Base-by-base conservation (phyloP, 2,329 filamentous ascomycete genomes). In the Pleoardoris graminearum region DNA sequence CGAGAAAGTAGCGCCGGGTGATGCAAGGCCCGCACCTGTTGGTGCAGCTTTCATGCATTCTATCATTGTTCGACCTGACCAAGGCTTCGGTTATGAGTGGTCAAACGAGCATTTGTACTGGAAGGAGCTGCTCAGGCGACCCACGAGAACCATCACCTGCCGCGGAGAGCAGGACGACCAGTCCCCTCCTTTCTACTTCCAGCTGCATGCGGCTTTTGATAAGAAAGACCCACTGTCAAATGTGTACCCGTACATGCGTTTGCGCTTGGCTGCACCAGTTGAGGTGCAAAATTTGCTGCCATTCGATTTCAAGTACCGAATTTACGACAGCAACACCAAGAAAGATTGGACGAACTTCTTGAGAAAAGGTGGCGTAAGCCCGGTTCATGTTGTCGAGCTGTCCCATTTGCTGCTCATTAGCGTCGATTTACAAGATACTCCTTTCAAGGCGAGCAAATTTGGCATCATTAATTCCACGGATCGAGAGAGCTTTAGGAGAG, bases 331-430 rank as follows among this genome's bases (percentile, higher is more conserved):
- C 77, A 95, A 96, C 72, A 97, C 92, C 0, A 95, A 93, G 79
- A 96, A 95, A 71, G 94, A 99, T 71, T 99, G 94, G 94, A 95
- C 91, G 4, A 99, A 99, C 72, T 99, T 99, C 76, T 78, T 99
- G 41, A 86, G 94, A 51, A 97, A 97, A 74, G 94, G 95, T 22
- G 95, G 95, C 12, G 88, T 97, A 51, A 99, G 94, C 70, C 95
- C 95, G 0, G 92, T 99, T 0, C 94, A 99, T 70, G 92, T 97
- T 8, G 93, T 97, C 16, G 93, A 99, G 74, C 80, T 99, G 17
- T 97, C 93, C 0, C 95, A 97, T 74, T 80, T 99, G 7, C 81
- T 99, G 3, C 80, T 99, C 25, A 83, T 99, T 65, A 97, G 93
- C 66, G 84, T 99, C 57, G 92, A 97, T 66, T 90, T 99, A 86